Percentiles rank a stretch among this genome's conserved stretches.
phyloP scores from a whole-genome alignment of 2,329 filamentous ascomycete genomes.

The Sclerotiophoma versabilis region DNA sequence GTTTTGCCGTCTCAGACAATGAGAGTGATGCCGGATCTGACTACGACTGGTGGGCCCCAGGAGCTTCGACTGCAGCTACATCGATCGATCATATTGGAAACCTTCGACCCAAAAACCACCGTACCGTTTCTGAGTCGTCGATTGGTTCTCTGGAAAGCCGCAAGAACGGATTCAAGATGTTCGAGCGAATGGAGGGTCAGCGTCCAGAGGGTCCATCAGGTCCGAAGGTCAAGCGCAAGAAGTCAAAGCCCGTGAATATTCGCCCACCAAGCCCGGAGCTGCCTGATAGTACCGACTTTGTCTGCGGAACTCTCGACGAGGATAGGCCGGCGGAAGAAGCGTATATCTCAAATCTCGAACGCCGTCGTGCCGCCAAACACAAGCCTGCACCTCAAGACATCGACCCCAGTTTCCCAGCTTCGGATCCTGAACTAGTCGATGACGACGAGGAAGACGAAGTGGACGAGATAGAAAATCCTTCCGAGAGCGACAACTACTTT shows the following conservation, averaged over 20 bases:
- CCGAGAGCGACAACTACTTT: constrained; percentile 70
- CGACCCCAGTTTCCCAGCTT: constrained; percentile 95
- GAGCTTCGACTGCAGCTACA: constrained; percentile 59
- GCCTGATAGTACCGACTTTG: constrained; percentile 97
- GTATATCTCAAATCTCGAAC: constrained; percentile 84
- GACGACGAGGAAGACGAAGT: constrained; percentile 71
- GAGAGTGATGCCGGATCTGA: constrained; percentile 70
- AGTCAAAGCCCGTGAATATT: constrained; percentile 62
- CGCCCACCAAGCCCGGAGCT: constrained; percentile 77
- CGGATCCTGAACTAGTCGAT: constrained; percentile 84
- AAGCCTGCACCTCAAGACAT: constrained; percentile 84
- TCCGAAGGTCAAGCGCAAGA: constrained; percentile 45
- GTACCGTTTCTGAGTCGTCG: constrained; percentile 61
- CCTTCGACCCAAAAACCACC: constrained; percentile 55
- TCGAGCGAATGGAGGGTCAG: constrained; percentile 30
- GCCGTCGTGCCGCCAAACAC: constrained; percentile 81
- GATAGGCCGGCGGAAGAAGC: constrained; percentile 93
- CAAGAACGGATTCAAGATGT: constrained; percentile 37
- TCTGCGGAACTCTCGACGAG: constrained; percentile 97
- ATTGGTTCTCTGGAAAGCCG: constrained; percentile 58
- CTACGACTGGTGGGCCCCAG: constrained; percentile 69
- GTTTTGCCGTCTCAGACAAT: constrained; percentile 74
- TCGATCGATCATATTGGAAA: constrained; percentile 58
- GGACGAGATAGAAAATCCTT: constrained; percentile 42
- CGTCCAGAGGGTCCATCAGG: constrained; percentile 10